These are phyloP conservation scores for Russula foetens DNA, from an alignment of 768 basidiomycete species.

Conservation along the genomic window DNA sequence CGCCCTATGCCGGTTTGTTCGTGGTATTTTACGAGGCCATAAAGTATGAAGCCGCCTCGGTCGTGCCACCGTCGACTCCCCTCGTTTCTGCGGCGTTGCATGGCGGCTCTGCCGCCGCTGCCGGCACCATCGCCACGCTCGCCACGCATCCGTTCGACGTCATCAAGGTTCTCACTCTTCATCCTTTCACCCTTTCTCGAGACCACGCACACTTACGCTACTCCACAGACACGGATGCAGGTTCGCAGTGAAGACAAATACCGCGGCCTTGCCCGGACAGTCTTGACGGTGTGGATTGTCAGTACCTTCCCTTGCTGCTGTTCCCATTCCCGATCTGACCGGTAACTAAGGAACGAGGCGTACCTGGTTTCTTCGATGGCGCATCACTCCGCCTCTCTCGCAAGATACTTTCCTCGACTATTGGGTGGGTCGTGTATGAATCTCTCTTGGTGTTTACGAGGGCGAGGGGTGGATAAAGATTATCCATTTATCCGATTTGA, in stretches of 20 bases:
- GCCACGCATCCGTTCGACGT: conserved; percentile 92
- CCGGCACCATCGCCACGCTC: conserved; percentile 78
- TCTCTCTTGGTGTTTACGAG: conserved; percentile 56
- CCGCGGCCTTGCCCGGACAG: conserved; percentile 58
- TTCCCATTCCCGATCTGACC: background rate
- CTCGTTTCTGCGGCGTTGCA: conserved; percentile 48
- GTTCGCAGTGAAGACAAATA: conserved; percentile 75
- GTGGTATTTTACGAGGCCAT: conserved; percentile 82
- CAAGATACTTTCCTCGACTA: conserved; percentile 82
- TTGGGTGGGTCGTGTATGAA: conserved; percentile 91
- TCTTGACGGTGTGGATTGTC: conserved; percentile 61
- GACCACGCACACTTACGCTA: background rate
- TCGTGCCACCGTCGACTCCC: conserved; percentile 33
- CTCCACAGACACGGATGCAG: conserved; percentile 77
- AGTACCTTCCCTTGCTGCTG: conserved; percentile 20
- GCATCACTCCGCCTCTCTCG: conserved; percentile 72
- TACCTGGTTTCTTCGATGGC: conserved; percentile 80
- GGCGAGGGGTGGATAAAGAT: background rate
- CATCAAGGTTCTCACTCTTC: conserved; percentile 55
- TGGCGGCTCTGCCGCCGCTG: conserved; percentile 62
- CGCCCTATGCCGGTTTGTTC: conserved; percentile 89
- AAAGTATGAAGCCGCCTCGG: conserved; percentile 63
- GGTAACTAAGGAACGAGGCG: conserved; percentile 60
- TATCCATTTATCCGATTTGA: background rate
- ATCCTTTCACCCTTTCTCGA: conserved; percentile 1